Conservation (phyloP, 1,139 yeast genomes). For the Taiozyma sp. region DNA sequence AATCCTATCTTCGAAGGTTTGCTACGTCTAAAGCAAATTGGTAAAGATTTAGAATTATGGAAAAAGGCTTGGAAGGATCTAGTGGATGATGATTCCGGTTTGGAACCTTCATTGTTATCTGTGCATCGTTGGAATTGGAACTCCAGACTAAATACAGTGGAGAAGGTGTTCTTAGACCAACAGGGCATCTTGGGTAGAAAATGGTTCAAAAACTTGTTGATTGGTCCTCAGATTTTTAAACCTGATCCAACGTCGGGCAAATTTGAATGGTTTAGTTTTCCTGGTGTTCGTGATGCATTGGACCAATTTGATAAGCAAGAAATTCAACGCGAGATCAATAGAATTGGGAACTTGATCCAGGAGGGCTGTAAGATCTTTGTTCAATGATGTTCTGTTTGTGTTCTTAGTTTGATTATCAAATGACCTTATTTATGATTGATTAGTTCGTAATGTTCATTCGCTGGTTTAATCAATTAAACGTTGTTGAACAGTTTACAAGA, state of each 20-base stretch:
- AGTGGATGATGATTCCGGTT: constrained; percentile 30
- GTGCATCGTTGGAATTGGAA: constrained; percentile 80
- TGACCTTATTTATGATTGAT: neutral
- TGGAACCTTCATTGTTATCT: constrained; percentile 68
- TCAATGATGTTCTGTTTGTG: neutral
- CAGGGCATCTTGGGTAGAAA: constrained; percentile 41
- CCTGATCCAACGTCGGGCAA: constrained; percentile 35
- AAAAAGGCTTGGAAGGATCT: constrained; percentile 47
- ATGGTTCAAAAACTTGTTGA: constrained; percentile 64
- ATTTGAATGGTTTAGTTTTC: constrained; percentile 65
- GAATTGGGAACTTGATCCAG: constrained; percentile 34
- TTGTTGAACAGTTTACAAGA: neutral
- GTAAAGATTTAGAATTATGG: constrained; percentile 42
- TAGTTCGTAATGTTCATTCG: too few relatives aligned
- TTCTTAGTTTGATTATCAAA: neutral
- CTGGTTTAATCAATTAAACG: neutral
- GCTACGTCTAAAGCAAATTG: constrained; percentile 32
- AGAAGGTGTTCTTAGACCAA: constrained; percentile 44
- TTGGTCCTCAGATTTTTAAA: constrained; percentile 64
- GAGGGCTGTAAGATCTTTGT: constrained; percentile 26
- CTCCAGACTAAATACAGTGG: constrained; percentile 52
- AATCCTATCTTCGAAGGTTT: constrained; percentile 26
- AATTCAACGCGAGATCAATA: constrained; percentile 53
- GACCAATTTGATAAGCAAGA: constrained; percentile 32
- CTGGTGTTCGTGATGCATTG: constrained; percentile 65